These are phyloP conservation scores for Lanmaoa pseudosensibilis DNA, from an alignment of 768 basidiomycete genomes.

Conservation along the genomic window DNA sequence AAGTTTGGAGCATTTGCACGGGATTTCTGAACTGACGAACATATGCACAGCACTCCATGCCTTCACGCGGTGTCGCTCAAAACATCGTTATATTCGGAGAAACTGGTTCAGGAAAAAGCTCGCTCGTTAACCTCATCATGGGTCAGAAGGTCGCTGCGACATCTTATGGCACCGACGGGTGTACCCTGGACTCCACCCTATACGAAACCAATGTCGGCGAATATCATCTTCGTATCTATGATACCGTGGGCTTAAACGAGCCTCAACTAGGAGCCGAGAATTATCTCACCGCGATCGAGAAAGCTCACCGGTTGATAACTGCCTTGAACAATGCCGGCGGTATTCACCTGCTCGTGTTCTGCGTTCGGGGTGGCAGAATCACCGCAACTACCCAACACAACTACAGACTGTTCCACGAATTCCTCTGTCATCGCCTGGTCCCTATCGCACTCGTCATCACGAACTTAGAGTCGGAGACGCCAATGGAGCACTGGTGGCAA, in stretches of 20 bases:
- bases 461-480: constrained; percentile 36
- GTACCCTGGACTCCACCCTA: constrained; percentile 35
- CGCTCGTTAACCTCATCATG: constrained; percentile 44
- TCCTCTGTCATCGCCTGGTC: constrained; percentile 39
- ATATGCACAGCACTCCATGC: constrained; percentile 13
- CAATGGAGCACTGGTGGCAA: constrained; percentile 38
- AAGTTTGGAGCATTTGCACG: not conserved
- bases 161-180: constrained; percentile 36
- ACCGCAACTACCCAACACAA: constrained; percentile 36
- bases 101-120: constrained; percentile 42
- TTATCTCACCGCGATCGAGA: constrained; percentile 28
- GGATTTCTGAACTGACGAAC: constrained; percentile 6
- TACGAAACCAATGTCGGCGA: constrained; percentile 19
- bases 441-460: constrained; percentile 42
- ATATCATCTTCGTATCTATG: constrained; percentile 26
- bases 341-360: constrained; percentile 40
- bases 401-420: constrained; percentile 39
- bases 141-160: constrained; percentile 29
- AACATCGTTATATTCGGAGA: constrained; percentile 35
- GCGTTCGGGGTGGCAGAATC: constrained; percentile 39
- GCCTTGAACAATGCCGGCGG: constrained; percentile 31
- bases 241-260: constrained; percentile 35
- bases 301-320: constrained; percentile 33
- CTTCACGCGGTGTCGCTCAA: constrained; percentile 12
- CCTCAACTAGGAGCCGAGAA: constrained; percentile 24